Conservation (phyloP, 495 filamentous ascomycete species). For the Friedmanniomyces simplex region DNA sequence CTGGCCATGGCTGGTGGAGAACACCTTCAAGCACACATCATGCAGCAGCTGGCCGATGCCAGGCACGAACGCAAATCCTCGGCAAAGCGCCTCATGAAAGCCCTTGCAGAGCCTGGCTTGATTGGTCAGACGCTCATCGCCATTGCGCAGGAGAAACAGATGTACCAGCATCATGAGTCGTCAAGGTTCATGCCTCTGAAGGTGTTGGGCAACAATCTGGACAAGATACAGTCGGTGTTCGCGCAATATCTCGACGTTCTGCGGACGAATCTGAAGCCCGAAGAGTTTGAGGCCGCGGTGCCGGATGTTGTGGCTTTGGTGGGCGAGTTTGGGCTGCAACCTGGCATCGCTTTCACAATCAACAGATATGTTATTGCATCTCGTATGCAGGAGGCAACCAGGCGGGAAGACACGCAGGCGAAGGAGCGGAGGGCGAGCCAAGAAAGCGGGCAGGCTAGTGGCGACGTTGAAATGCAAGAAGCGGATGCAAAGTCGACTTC, state of each 20-base stretch:
- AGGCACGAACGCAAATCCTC: slow-evolving; percentile 53
- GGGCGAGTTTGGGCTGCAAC: slow-evolving; percentile 68
- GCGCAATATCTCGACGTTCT: slow-evolving; percentile 84
- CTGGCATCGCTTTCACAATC: slow-evolving; percentile 81
- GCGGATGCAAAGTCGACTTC: neutral
- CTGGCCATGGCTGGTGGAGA: slow-evolving; percentile 79
- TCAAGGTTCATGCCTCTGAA: slow-evolving; percentile 65
- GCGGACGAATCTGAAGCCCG: slow-evolving; percentile 60
- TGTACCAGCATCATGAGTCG: slow-evolving; percentile 60
- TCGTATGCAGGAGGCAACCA: slow-evolving; percentile 37
- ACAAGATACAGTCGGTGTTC: slow-evolving; percentile 77
- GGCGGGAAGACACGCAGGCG: slow-evolving; percentile 14
- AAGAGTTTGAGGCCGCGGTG: slow-evolving; percentile 73
- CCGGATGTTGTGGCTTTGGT: slow-evolving; percentile 65
- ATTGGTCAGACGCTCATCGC: slow-evolving; percentile 72
- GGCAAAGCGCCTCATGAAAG: slow-evolving; percentile 65
- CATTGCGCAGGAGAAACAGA: slow-evolving; percentile 79
- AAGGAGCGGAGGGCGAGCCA: slow-evolving; percentile 10
- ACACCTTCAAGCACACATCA: slow-evolving; percentile 62
- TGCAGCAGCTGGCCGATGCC: slow-evolving; percentile 66
- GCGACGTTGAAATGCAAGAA: slow-evolving; percentile 26
- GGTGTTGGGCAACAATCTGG: slow-evolving; percentile 70
- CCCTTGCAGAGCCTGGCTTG: slow-evolving; percentile 59
- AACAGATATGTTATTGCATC: slow-evolving; percentile 55
- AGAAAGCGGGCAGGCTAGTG: slow-evolving; percentile 15